phyloP scores from a whole-genome alignment of 257 asterid species.

The Penstemon eatonii region DNA sequence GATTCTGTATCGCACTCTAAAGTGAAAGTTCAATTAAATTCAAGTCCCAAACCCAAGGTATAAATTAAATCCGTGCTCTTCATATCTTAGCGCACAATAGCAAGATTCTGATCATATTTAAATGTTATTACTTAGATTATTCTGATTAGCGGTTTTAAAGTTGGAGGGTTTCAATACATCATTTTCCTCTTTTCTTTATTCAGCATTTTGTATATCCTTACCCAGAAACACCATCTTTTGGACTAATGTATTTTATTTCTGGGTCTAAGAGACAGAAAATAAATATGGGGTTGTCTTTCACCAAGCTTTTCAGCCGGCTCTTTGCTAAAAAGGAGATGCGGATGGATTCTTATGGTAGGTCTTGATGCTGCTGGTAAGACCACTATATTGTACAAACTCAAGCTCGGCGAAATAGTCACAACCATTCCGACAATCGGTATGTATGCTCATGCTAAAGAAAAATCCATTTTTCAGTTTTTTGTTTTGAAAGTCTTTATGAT shows the following conservation, averaged over 20 bases:
- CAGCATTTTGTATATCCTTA: too few species aligned
- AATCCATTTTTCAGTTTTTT: too few species aligned
- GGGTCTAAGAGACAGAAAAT: slow-evolving; percentile 36
- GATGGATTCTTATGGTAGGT: slow-evolving; percentile 82
- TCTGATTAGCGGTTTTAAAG: not conserved
- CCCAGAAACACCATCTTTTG: not conserved
- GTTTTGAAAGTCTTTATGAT: too few species aligned
- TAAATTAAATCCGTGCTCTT: too few species aligned
- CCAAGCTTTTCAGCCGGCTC: slow-evolving; percentile 73
- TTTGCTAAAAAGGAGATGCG: slow-evolving; percentile 87
- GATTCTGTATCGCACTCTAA: too few species aligned
- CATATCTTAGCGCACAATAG: too few species aligned
- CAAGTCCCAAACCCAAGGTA: too few species aligned
- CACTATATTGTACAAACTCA: slow-evolving; percentile 76
- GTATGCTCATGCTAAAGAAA: slow-evolving; percentile 30
- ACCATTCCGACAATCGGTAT: slow-evolving; percentile 79
- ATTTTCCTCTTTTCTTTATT: too few species aligned
- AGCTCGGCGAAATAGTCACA: slow-evolving; percentile 80
- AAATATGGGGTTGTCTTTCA: slow-evolving; percentile 77
- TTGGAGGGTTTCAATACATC: too few species aligned
- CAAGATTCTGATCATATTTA: not conserved
- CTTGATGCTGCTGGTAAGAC: slow-evolving; percentile 91
- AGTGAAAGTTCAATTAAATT: too few species aligned
- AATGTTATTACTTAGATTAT: too few species aligned
- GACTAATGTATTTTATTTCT: slow-evolving; percentile 7